Conservation (phyloP, 768 basidiomycete species). For the Hydnum rufescens region DNA sequence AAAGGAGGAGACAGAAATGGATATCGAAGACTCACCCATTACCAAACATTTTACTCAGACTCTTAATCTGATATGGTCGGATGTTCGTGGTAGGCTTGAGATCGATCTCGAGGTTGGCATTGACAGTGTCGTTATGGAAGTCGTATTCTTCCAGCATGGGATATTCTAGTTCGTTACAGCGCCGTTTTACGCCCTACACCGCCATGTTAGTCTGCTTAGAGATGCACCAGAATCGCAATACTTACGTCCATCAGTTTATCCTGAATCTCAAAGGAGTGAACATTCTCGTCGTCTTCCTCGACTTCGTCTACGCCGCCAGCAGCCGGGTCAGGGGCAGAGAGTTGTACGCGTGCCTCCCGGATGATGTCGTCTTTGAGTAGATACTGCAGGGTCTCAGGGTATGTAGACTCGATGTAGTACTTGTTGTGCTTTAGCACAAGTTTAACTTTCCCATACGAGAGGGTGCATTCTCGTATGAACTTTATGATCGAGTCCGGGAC, state of each 20-base stretch:
- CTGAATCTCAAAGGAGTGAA: conserved; percentile 92
- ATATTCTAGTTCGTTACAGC: conserved; percentile 91
- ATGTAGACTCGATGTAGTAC: conserved; percentile 89
- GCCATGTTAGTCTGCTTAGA: conserved; percentile 3
- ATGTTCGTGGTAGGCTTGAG: conserved; percentile 96
- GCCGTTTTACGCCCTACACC: conserved; percentile 75
- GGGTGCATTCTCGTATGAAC: conserved; percentile 81
- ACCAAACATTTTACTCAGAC: conserved; percentile 98
- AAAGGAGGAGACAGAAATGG: neutral
- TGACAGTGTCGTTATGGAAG: conserved; percentile 90
- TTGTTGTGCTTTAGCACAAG: conserved; percentile 95
- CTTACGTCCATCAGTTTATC: conserved; percentile 82
- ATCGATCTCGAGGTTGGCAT: conserved; percentile 94
- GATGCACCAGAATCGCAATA: neutral
- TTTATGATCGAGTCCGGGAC: conserved; percentile 70
- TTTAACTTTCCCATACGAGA: conserved; percentile 96
- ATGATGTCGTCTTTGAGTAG: conserved; percentile 76
- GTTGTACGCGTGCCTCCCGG: conserved; percentile 57
- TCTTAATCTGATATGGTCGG: conserved; percentile 96
- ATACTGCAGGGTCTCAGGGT: conserved; percentile 79
- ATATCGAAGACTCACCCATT: conserved; percentile 47
- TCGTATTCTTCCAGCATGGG: conserved; percentile 99
- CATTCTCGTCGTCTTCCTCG: conserved; percentile 93
- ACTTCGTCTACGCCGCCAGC: conserved; percentile 71
- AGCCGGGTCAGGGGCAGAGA: neutral